phyloP scores from a whole-genome alignment of 129 eudicot genomes.

The Arctium minus region DNA sequence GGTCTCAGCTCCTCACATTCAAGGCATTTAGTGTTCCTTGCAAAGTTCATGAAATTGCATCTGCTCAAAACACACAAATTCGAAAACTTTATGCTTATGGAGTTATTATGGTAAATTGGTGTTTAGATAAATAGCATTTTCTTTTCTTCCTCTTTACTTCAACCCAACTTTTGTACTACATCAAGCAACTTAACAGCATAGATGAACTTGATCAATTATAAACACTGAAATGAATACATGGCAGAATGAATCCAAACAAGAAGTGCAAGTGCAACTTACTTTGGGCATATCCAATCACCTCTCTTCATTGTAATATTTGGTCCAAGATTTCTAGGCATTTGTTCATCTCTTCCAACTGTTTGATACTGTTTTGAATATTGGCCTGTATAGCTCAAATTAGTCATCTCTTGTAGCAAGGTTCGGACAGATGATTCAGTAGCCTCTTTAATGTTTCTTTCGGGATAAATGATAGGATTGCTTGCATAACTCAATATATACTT shows the following conservation, averaged over 20 bases:
- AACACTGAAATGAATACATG: neutral
- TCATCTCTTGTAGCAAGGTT: constrained; percentile 51
- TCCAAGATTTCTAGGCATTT: constrained; percentile 45
- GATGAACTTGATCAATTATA: neutral
- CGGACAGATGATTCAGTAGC: constrained; percentile 59
- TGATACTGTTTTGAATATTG: constrained; percentile 29
- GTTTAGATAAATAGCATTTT: neutral
- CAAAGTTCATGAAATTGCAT: constrained; percentile 93
- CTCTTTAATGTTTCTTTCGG: constrained; percentile 41
- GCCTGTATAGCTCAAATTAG: constrained; percentile 22
- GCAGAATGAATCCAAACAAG: neutral
- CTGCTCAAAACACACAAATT: constrained; percentile 38
- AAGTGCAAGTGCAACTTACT: constrained; percentile 41
- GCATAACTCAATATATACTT: constrained; percentile 81
- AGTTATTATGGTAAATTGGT: neutral
- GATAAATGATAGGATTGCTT: constrained; percentile 46
- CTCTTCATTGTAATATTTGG: constrained; percentile 77
- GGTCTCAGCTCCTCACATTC: constrained; percentile 81
- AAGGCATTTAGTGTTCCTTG: constrained; percentile 73
- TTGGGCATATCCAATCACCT: constrained; percentile 91
- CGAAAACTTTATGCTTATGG: neutral
- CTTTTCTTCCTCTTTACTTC: neutral
- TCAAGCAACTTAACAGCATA: neutral
- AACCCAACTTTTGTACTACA: neutral
- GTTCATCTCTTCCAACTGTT: constrained; percentile 28